Conservation (phyloP, 2,329 filamentous ascomycete species). For the Apiospora phragmitis region DNA sequence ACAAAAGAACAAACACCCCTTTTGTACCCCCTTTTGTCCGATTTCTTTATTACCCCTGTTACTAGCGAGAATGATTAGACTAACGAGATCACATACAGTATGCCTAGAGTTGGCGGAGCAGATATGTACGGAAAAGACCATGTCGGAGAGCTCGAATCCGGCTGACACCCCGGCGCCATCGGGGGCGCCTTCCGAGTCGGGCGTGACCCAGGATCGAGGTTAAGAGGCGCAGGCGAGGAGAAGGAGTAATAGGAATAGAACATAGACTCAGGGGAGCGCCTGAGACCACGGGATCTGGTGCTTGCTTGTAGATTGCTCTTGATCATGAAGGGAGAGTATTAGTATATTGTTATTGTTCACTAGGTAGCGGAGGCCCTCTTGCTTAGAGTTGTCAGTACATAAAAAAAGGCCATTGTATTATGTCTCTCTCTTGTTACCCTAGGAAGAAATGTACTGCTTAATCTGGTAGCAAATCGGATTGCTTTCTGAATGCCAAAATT, state of each 20-base stretch:
- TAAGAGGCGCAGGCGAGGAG: background rate
- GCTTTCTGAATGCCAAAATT: too few species aligned
- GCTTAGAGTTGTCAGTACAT: background rate
- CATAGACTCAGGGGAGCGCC: background rate
- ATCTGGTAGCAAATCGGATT: too few species aligned
- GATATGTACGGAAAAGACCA: background rate
- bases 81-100: background rate
- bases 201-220: too few species aligned
- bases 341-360: background rate
- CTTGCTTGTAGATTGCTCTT: background rate
- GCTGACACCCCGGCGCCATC: background rate
- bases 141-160: background rate
- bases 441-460: too few species aligned
- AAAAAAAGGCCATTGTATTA: background rate
- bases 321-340: background rate
- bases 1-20: background rate
- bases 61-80: background rate
- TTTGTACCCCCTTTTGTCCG: background rate
- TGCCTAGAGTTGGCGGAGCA: slow-evolving; percentile 2
- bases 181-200: background rate
- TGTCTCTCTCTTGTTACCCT: too few species aligned
- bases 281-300: background rate
- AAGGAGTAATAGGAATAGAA: background rate
- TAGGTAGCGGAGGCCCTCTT: background rate
- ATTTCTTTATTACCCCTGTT: background rate